Percentiles rank a stretch among this genome's conserved stretches.
Evolutionary conservation across 768 basidiomycete species (phyloP).

Genomic region (Termitomyces sp.): DNA sequence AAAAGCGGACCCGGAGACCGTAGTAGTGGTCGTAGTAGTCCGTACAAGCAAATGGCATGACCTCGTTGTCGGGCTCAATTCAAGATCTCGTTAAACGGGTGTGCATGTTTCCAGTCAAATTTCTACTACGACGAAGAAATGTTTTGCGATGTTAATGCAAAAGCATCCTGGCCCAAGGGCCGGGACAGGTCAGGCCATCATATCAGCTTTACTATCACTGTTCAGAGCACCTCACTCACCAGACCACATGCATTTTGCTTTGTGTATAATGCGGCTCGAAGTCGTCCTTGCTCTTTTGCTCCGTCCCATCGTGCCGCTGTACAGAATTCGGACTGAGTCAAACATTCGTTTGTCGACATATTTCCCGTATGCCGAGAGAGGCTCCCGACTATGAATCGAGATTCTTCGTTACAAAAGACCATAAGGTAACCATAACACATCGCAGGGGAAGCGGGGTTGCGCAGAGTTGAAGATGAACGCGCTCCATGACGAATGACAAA

Average conservation of each 20-base stretch:
- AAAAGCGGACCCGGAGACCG: neutral
- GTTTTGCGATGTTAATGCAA: too few relatives aligned
- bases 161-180: too few relatives aligned
- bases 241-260: neutral
- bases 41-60: neutral
- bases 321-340: slow-evolving; percentile 40
- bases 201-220: neutral
- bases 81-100: too few relatives aligned
- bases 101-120: neutral
- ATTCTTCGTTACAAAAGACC: slow-evolving; percentile 36
- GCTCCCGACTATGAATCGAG: slow-evolving; percentile 38
- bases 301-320: slow-evolving; percentile 52
- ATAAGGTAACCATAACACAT: slow-evolving; percentile 36
- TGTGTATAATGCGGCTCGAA: slow-evolving; percentile 39
- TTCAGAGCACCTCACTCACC: neutral
- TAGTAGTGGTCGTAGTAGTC: too few relatives aligned
- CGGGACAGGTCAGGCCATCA: neutral
- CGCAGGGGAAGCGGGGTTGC: slow-evolving; percentile 32
- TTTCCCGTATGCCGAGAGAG: slow-evolving; percentile 41
- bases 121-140: neutral
- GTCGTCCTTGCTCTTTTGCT: slow-evolving; percentile 27
- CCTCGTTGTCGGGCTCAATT: too few relatives aligned
- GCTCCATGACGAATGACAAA: slow-evolving; percentile 1
- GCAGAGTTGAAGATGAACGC: slow-evolving; percentile 27
- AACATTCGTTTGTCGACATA: slow-evolving; percentile 67